Evolutionary conservation across 78 protist genomes (phyloP), one percentile per base, ranked within the genome.

Genomic region (Cavenderia fasciculata): DNA sequence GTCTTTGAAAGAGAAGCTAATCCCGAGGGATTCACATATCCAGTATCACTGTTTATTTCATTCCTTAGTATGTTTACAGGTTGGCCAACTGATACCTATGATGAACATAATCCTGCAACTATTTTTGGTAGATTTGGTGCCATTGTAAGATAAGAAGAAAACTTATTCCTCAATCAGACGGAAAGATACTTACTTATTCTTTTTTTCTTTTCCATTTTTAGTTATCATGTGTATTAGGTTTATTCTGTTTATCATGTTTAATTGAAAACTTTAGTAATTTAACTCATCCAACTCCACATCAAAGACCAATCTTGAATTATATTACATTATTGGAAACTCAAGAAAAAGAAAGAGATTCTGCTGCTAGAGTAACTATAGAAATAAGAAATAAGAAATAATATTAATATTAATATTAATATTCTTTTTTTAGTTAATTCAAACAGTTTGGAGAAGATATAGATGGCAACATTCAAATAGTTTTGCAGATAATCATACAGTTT

Each of bases 31-130:
- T 79, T 79, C 19, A 56, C 89, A 19, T 79, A 66, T 66, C 34
- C 78, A 7, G 36, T 79, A 14, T 47, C 89, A 27, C 47, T 68
- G 12, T 79, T 68, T 52, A 62, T 78, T 29, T 65, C 89, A 54
- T 79, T 79, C 47, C 41, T 79, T 11, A 8, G 31, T 14, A 79
- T 79, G 89, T 29, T 51, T 34, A 79, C 89, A 8, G 89, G 89
- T 38, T 79, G 89, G 89, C 89, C 89, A 56, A 79, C 89, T 11
- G 89, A 79, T 31, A 66, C 89, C 0, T 79, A 63, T 29, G 89
- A 79, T 56, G 79, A 79, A 68, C 68, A 68, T 43, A 79, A 79
- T 56, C 89, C 89, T 4, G 23, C 33, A 27, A 79, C 89, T 36
- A 54, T 79, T 52, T 31, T 69, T 68, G 89, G 89, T 23, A 79